phyloP scores from a whole-genome alignment of 106 monocot genomes.

The Acorus calamus region DNA sequence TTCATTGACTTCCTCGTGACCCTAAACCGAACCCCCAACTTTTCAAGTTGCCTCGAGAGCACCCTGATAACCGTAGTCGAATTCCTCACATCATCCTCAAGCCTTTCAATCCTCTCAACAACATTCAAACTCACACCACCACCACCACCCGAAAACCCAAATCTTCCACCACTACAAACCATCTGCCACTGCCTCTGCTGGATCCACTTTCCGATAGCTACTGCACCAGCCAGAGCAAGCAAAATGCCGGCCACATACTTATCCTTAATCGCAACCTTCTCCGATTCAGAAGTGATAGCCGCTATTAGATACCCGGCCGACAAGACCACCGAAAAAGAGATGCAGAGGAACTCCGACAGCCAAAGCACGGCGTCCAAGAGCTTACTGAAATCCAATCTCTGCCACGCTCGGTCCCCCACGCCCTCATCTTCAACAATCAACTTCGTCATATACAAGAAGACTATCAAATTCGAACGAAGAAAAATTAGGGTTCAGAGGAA shows the following conservation, averaged over 20 bases:
- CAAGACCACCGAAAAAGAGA: slow-evolving; percentile 38
- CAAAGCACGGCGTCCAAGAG: slow-evolving; percentile 42
- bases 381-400: too few species aligned
- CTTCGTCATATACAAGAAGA: slow-evolving; percentile 22
- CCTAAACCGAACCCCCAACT: slow-evolving; percentile 84
- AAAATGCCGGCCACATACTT: slow-evolving; percentile 36
- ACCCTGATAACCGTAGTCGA: slow-evolving; percentile 46
- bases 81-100: slow-evolving; percentile 75
- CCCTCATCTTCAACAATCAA: slow-evolving; percentile 14
- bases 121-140: slow-evolving; percentile 34
- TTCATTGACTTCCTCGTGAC: slow-evolving; percentile 77
- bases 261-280: slow-evolving; percentile 30
- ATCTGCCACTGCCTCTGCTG: slow-evolving; percentile 64
- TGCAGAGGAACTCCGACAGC: slow-evolving; percentile 41
- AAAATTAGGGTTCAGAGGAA: too few species aligned
- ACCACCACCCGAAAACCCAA: background rate
- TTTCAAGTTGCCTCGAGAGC: slow-evolving; percentile 86
- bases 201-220: slow-evolving; percentile 56
- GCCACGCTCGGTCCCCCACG: too few species aligned
- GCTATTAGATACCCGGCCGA: slow-evolving; percentile 42
- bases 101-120: slow-evolving; percentile 59
- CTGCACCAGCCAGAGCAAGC: slow-evolving; percentile 40
- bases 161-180: too few species aligned
- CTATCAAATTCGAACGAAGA: too few species aligned
- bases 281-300: slow-evolving; percentile 16